These are phyloP conservation scores for Cyathus striatus DNA, from an alignment of 768 basidiomycete genomes.

Conservation along the genomic window DNA sequence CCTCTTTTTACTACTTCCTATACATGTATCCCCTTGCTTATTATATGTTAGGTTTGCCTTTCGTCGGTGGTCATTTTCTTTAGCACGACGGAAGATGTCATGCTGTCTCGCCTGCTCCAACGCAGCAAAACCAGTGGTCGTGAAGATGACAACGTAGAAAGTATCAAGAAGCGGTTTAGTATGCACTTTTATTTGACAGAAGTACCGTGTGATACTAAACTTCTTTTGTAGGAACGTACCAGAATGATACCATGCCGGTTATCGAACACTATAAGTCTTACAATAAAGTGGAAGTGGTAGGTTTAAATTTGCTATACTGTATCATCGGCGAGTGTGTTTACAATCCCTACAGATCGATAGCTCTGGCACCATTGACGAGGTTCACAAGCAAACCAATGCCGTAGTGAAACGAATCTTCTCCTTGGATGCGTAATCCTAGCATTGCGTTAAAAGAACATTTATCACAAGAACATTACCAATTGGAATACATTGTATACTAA, in stretches of 20 bases:
- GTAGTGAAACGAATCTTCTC: no score
- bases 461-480: no score
- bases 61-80: constrained; percentile 83
- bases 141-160: constrained; percentile 93
- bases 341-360: constrained; percentile 62
- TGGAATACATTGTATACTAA: no score
- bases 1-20: background rate
- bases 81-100: constrained; percentile 81
- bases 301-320: no score
- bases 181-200: constrained; percentile 26
- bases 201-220: background rate
- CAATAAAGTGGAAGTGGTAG: constrained; percentile 77
- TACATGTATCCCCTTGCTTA: constrained; percentile 2
- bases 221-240: constrained; percentile 62
- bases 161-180: constrained; percentile 97
- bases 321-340: no score
- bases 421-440: no score
- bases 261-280: constrained; percentile 71
- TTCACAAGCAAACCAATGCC: constrained; percentile 35
- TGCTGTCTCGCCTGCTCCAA: constrained; percentile 81
- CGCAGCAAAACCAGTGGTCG: constrained; percentile 92
- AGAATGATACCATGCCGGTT: constrained; percentile 88
- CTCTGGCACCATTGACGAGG: constrained; percentile 62
- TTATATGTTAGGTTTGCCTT: constrained; percentile 59
- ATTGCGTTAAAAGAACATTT: no score